phyloP scores from a whole-genome alignment of 805 yeast species.

The Priceomyces haplophilus region DNA sequence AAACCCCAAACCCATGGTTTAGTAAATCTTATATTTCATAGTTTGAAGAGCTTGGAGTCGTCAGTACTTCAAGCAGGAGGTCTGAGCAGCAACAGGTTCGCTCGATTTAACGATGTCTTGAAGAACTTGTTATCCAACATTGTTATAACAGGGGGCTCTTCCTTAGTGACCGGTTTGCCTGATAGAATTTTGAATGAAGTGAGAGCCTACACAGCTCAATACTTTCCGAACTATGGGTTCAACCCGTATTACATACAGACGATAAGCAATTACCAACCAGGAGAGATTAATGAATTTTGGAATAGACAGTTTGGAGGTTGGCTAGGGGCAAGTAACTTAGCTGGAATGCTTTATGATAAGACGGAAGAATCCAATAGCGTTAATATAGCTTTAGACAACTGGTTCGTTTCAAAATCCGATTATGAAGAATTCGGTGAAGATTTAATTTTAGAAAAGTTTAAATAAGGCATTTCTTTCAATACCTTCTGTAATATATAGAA shows the following conservation, averaged over 20 bases:
- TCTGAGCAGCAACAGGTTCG: constrained; percentile 31
- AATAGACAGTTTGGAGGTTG: constrained; percentile 62
- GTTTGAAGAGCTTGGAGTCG: constrained; percentile 35
- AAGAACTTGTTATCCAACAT: constrained; percentile 39
- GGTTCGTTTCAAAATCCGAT: constrained; percentile 61
- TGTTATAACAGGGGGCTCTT: constrained; percentile 60
- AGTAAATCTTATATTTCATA: constrained; percentile 33
- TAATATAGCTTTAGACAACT: constrained; percentile 41
- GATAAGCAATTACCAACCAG: constrained; percentile 22
- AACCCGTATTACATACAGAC: constrained; percentile 21
- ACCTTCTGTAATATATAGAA: constrained; percentile 2
- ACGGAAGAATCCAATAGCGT: constrained; percentile 23
- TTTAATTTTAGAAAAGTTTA: constrained; percentile 34
- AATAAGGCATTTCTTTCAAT: constrained; percentile 13
- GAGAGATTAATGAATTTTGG: constrained; percentile 33
- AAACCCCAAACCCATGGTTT: constrained; percentile 50
- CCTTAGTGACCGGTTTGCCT: constrained; percentile 53
- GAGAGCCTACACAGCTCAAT: constrained; percentile 38
- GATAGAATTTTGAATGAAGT: constrained; percentile 57
- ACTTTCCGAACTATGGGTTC: constrained; percentile 47
- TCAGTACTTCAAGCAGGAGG: constrained; percentile 25
- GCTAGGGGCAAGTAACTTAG: constrained; percentile 72
- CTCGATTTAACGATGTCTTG: constrained; percentile 39
- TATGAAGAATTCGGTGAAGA: constrained; percentile 62
- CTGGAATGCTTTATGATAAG: constrained; percentile 55